A percentile compares a stretch with the other conserved stretches of the same genome.
Evolutionary conservation across 1,284 basidiomycete genomes (phyloP).

Genomic region (Trametes hirsuta): DNA sequence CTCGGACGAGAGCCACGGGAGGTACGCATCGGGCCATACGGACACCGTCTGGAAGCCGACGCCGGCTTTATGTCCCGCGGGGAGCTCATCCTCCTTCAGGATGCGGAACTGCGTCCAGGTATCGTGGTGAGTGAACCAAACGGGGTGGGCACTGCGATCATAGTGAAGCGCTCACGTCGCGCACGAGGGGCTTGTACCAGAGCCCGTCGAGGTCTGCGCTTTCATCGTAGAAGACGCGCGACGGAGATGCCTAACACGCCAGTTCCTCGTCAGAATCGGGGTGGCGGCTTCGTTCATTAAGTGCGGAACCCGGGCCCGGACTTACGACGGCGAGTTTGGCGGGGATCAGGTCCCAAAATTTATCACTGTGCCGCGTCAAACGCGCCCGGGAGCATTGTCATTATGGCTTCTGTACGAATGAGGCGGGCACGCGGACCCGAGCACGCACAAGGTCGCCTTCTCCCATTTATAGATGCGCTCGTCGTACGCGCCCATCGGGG

Average conservation of each 20-base stretch:
- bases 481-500: slow-evolving; percentile 51
- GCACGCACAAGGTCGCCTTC: slow-evolving; percentile 47
- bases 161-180: slow-evolving; percentile 43
- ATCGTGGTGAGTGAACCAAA: neutral
- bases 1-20: slow-evolving; percentile 51
- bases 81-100: slow-evolving; percentile 41
- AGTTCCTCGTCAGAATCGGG: neutral
- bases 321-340: slow-evolving; percentile 49
- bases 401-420: neutral
- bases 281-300: no score
- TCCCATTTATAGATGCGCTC: slow-evolving; percentile 45
- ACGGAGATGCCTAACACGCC: slow-evolving; percentile 43
- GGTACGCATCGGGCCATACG: slow-evolving; percentile 50
- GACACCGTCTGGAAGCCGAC: slow-evolving; percentile 51
- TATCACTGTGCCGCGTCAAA: slow-evolving; percentile 41
- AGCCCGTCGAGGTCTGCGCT: slow-evolving; percentile 36
- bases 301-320: neutral
- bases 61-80: slow-evolving; percentile 39
- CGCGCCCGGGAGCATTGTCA: neutral
- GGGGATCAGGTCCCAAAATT: slow-evolving; percentile 52
- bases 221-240: slow-evolving; percentile 41
- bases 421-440: neutral
- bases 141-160: neutral
- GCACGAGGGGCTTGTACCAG: slow-evolving; percentile 58
- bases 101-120: slow-evolving; percentile 41